These are phyloP conservation scores for Auriscalpium orientale DNA, from an alignment of 768 basidiomycete genomes.

Conservation along the genomic window DNA sequence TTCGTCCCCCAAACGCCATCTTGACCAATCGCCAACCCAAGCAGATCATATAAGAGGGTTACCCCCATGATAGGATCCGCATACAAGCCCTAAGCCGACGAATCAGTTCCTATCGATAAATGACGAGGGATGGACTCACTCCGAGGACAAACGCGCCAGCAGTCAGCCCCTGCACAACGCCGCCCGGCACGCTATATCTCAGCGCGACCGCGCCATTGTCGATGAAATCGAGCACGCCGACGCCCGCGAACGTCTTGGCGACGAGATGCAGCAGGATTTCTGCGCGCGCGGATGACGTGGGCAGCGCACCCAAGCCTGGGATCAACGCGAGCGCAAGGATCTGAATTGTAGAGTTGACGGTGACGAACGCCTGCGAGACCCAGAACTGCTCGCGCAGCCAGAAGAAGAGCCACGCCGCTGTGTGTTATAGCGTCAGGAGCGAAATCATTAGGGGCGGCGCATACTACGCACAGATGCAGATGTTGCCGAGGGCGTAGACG, in stretches of 20 bases:
- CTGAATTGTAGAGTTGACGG: slow-evolving; percentile 28
- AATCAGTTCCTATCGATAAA: neutral
- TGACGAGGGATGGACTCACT: neutral
- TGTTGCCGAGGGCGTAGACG: slow-evolving; percentile 25
- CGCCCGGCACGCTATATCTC: neutral
- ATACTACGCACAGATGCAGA: slow-evolving; percentile 24
- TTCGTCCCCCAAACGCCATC: neutral
- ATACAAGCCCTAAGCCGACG: neutral
- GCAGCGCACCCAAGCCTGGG: slow-evolving; percentile 17
- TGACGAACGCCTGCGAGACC: slow-evolving; percentile 22
- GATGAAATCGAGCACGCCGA: slow-evolving; percentile 27
- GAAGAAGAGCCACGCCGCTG: slow-evolving; percentile 26
- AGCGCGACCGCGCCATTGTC: slow-evolving; percentile 23
- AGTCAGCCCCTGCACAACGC: neutral
- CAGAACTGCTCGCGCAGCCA: slow-evolving; percentile 23
- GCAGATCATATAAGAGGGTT: neutral
- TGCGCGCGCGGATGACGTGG: slow-evolving; percentile 19
- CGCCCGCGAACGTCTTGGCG: slow-evolving; percentile 33
- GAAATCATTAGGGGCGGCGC: neutral
- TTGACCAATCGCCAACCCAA: neutral
- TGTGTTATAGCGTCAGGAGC: neutral
- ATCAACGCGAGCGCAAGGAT: slow-evolving; percentile 29
- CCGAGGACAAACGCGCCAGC: neutral
- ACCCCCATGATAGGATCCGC: neutral
- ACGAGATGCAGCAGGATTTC: slow-evolving; percentile 32